Percentiles rank a stretch among this genome's conserved stretches.
Conservation (phyloP, 1,139 yeast genomes). For the Diutina pseudorugosa region DNA sequence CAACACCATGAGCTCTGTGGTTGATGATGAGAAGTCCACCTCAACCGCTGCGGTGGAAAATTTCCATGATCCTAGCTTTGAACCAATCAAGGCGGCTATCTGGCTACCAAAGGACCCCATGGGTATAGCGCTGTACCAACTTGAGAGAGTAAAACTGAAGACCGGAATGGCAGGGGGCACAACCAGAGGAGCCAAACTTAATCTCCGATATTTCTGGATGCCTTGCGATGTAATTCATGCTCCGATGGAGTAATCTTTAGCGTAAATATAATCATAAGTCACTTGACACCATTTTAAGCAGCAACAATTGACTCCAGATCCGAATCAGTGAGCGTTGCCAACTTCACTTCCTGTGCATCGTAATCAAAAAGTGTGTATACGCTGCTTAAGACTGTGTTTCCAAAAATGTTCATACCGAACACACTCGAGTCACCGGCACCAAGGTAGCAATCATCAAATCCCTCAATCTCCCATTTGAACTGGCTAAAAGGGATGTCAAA, state of each 20-base stretch:
- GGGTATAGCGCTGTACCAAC: not conserved
- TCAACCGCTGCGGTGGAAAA: not conserved
- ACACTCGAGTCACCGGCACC: not conserved
- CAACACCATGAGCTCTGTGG: not conserved
- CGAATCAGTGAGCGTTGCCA: not conserved
- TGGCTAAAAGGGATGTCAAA: constrained; percentile 8
- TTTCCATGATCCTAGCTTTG: not conserved
- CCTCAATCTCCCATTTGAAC: constrained; percentile 4
- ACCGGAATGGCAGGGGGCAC: not conserved
- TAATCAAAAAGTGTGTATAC: not conserved
- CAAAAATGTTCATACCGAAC: not conserved
- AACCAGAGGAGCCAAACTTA: not conserved
- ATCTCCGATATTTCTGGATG: not conserved
- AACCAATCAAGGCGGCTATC: not conserved
- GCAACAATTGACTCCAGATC: not conserved
- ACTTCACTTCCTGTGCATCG: not conserved
- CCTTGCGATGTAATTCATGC: not conserved
- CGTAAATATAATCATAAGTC: no score
- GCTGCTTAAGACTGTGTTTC: not conserved
- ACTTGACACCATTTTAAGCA: not conserved
- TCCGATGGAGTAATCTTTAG: not conserved
- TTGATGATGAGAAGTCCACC: not conserved
- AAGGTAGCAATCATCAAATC: not conserved
- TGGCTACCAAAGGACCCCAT: not conserved
- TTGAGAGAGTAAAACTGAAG: not conserved